phyloP scores from a whole-genome alignment of 768 basidiomycete species.

The Tylopilus sp. region DNA sequence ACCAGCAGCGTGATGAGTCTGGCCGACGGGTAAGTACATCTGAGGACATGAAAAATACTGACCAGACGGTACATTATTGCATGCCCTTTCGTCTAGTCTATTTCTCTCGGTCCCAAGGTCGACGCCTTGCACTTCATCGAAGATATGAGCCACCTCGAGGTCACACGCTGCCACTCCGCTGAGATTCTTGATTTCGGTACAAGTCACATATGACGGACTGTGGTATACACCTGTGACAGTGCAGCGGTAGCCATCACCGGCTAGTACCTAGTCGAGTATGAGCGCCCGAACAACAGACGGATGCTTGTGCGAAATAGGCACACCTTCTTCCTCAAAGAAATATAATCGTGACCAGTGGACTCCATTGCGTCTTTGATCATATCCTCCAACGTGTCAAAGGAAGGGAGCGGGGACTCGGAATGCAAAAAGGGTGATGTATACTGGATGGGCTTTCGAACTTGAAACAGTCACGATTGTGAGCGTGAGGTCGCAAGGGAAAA shows the following conservation, averaged over 20 bases:
- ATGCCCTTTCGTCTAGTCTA: too few relatives aligned
- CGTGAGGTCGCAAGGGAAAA: neutral
- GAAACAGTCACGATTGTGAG: neutral
- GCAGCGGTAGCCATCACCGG: neutral
- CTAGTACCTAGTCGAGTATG: neutral
- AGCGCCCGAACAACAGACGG: neutral
- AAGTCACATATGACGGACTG: neutral
- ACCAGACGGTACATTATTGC: neutral
- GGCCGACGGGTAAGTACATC: neutral
- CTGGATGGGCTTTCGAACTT: neutral
- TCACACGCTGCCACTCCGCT: rapidly evolving
- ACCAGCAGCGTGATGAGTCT: neutral
- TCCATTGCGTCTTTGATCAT: neutral
- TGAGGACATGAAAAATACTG: neutral
- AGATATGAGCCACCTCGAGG: neutral
- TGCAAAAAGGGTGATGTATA: neutral
- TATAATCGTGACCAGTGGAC: neutral
- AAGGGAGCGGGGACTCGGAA: neutral
- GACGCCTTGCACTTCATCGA: neutral
- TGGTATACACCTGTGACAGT: neutral
- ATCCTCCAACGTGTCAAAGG: neutral
- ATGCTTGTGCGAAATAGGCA: too few relatives aligned
- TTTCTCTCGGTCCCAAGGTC: neutral
- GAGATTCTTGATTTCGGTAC: neutral
- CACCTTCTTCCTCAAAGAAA: neutral